Percentiles rank a stretch among this genome's conserved stretches.
Conservation (phyloP, 2,329 filamentous ascomycete species). For the Xylaria sp. region DNA sequence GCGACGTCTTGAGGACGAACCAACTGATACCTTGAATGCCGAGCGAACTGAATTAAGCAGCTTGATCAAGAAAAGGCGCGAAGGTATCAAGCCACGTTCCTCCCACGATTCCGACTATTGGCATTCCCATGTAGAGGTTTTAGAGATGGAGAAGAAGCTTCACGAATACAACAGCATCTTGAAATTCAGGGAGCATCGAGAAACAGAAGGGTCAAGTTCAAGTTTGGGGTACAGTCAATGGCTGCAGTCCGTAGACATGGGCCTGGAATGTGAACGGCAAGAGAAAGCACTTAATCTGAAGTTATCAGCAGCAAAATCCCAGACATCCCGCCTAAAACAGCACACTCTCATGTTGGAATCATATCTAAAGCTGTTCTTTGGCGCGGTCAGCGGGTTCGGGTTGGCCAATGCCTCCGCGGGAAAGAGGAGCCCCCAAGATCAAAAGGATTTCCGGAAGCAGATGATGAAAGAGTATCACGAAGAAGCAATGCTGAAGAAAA, state of each 20-base stretch:
- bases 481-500: neutral
- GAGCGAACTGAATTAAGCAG: no score
- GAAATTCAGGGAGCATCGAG: neutral
- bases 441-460: neutral
- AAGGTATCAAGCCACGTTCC: no score
- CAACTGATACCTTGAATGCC: no score
- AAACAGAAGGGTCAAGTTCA: neutral
- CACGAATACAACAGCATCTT: conserved; percentile 1
- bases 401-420: neutral
- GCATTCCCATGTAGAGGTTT: conserved; percentile 1
- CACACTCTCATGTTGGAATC: neutral
- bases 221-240: neutral
- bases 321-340: neutral
- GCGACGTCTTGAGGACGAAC: no score
- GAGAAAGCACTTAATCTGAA: conserved; percentile 1
- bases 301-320: conserved; percentile 2
- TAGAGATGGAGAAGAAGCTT: conserved; percentile 3
- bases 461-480: neutral
- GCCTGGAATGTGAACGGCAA: neutral
- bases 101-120: neutral
- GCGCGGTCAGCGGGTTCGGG: neutral
- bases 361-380: conserved; percentile 6
- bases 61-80: no score
- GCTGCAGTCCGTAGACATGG: neutral
- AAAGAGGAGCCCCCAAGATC: neutral